Evolutionary conservation across 208 protist genomes (phyloP), one percentile per base, ranked within the genome.

Genomic region (Porcisia deanei): DNA sequence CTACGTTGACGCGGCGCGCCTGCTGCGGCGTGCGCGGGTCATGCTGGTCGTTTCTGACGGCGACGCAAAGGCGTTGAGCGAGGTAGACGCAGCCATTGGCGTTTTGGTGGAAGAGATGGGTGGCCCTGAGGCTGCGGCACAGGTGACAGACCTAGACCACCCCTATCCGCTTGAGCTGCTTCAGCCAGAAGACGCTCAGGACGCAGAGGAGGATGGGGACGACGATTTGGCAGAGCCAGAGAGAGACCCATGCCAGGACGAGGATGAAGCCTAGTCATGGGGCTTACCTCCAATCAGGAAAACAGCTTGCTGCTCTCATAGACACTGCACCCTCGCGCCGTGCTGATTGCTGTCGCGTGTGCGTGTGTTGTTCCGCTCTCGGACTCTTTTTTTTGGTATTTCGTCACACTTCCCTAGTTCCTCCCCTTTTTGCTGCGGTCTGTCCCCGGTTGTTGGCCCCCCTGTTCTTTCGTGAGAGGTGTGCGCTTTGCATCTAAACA

Each of bases 101-200:
- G 81, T 95, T 65, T 73, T 97, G 43, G 92, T 97, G 71, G 57
- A 88, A 67, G 92, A 96, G 69, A 97, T 97, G 94, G 94, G 94
- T 41, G 93, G 93, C 22, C 82, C 91, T 10, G 89, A 91, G 74
- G 90, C 75, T 57, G 91, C 87, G 45, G 79, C 87, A 69, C 78
- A 90, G 81, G 85, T 97, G 16, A 57, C 81, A 7, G 86, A 96
- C 77, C 71, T 97, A 34, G 94, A 97, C 70, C 86, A 94, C 69
- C 86, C 86, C 5, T 94, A 96, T 73, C 94, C 94, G 6, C 84
- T 97, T 41, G 90, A 93, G 75, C 84, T 97, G 59, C 82, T 97
- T 18, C 76, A 87, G 73, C 83, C 83, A 10, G 91, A 97, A 82
- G 84, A 88, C 1, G 81, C 86, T 7, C 79, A 73, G 18, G 77